These are phyloP conservation scores for Martensiomyces pterosporus DNA, from an alignment of 192 early-diverging fungal genomes.

Conservation along the genomic window DNA sequence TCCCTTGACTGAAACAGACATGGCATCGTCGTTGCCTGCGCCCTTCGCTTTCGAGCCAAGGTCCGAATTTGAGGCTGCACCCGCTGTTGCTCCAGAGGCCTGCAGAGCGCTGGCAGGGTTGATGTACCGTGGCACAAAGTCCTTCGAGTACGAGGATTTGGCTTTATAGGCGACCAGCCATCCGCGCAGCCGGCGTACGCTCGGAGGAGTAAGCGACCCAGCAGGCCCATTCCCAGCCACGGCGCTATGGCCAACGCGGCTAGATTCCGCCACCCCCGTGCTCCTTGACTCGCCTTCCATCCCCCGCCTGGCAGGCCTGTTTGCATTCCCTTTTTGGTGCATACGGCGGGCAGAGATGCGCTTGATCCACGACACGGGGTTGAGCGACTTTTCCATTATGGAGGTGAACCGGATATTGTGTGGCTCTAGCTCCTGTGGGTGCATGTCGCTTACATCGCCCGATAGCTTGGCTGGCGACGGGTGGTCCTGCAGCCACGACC, in stretches of 20 bases:
- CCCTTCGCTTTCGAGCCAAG: no score
- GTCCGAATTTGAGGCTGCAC: no score
- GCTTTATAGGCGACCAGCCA: constrained; percentile 41
- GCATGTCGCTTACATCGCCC: neutral
- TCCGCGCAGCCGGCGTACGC: constrained; percentile 20
- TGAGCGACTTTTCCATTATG: constrained; percentile 36
- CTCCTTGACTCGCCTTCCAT: neutral
- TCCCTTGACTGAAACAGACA: no score
- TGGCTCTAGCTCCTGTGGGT: neutral
- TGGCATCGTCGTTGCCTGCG: no score
- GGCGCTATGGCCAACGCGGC: no score
- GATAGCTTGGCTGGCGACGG: constrained; percentile 5
- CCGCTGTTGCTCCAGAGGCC: neutral
- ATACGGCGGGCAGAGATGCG: constrained; percentile 30
- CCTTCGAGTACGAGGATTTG: constrained; percentile 20
- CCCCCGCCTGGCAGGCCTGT: no score
- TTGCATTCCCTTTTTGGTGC: constrained; percentile 10
- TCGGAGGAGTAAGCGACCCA: constrained; percentile 8
- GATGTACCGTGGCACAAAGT: constrained; percentile 7
- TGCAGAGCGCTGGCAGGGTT: constrained; percentile 12
- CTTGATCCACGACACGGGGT: constrained; percentile 41
- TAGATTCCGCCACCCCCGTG: neutral
- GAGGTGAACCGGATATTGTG: constrained; percentile 10
- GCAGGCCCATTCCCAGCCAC: no score
- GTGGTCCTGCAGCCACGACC: constrained; percentile 32